phyloP scores from a whole-genome alignment of 768 basidiomycete species.

The Kwoniella dendrophila region DNA sequence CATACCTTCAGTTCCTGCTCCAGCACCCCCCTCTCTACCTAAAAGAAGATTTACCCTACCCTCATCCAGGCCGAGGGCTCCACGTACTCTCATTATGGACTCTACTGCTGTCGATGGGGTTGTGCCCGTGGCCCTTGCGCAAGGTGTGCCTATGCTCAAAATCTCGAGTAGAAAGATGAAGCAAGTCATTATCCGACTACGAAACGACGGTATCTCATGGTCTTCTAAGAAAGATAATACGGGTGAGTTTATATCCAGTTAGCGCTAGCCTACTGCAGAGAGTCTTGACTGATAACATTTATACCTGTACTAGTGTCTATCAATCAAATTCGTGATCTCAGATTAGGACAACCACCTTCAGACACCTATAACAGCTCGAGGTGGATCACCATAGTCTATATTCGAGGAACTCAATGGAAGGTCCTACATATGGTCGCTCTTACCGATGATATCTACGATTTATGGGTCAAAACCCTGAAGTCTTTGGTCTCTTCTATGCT shows the following conservation, averaged over 20 bases:
- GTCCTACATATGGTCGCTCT: conserved; percentile 81
- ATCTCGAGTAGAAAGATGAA: conserved; percentile 78
- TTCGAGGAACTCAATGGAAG: conserved; percentile 64
- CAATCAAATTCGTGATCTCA: conserved; percentile 83
- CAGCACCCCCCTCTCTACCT: conserved; percentile 4
- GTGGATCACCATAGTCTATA: conserved; percentile 86
- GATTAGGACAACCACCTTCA: conserved; percentile 65
- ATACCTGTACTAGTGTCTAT: conserved; percentile 66
- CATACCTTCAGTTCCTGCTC: conserved; percentile 10
- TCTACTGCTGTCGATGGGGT: conserved; percentile 2
- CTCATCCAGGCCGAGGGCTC: neutral
- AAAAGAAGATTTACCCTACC: conserved; percentile 1
- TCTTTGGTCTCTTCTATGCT: conserved; percentile 59
- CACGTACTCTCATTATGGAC: conserved; percentile 10
- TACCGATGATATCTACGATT: conserved; percentile 64
- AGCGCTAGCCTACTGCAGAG: neutral
- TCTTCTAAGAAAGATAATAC: conserved; percentile 32
- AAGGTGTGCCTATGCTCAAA: conserved; percentile 69
- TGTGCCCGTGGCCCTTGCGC: conserved; percentile 31
- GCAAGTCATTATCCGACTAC: conserved; percentile 69
- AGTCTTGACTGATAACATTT: neutral
- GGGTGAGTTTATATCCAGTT: conserved; percentile 5
- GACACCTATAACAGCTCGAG: conserved; percentile 64
- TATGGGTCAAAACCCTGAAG: conserved; percentile 68
- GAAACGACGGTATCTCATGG: conserved; percentile 64